These are phyloP conservation scores for Rhodosporidiobolus sp. DNA, from an alignment of 768 basidiomycete genomes.

Conservation along the genomic window DNA sequence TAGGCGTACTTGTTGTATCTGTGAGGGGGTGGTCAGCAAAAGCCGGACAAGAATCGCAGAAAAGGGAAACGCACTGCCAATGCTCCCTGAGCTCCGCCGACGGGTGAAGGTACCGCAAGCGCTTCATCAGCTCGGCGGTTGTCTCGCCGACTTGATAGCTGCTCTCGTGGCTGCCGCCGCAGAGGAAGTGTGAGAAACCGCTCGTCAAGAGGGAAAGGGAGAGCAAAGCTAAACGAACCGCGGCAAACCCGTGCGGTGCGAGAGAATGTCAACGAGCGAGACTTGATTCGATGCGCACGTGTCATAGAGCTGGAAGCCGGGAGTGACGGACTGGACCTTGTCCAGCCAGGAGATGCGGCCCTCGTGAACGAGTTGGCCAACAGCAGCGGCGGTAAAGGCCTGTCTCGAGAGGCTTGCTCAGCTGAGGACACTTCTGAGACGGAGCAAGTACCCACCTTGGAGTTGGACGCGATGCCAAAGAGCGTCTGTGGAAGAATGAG, in stretches of 20 bases:
- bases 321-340: constrained; percentile 5
- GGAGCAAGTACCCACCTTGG: background rate
- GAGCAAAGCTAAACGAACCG: constrained; percentile 13
- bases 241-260: constrained; percentile 53
- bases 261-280: constrained; percentile 50
- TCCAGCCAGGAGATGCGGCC: constrained; percentile 7
- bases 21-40: background rate
- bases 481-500: background rate
- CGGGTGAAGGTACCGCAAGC: background rate
- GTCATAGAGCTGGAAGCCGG: constrained; percentile 52
- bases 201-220: background rate
- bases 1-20: background rate
- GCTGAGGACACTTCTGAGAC: too few species aligned
- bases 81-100: background rate
- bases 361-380: constrained; percentile 3
- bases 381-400: constrained; percentile 12
- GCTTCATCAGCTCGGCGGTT: background rate
- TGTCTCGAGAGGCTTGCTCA: background rate
- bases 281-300: constrained; percentile 50
- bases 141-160: background rate
- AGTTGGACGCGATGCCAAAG: constrained; percentile 12
- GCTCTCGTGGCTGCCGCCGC: background rate
- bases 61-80: background rate
- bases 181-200: too few species aligned
- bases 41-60: too few species aligned